Conservation (phyloP, 192 early-diverging fungal genomes). For the Entomortierella beljakovae region DNA sequence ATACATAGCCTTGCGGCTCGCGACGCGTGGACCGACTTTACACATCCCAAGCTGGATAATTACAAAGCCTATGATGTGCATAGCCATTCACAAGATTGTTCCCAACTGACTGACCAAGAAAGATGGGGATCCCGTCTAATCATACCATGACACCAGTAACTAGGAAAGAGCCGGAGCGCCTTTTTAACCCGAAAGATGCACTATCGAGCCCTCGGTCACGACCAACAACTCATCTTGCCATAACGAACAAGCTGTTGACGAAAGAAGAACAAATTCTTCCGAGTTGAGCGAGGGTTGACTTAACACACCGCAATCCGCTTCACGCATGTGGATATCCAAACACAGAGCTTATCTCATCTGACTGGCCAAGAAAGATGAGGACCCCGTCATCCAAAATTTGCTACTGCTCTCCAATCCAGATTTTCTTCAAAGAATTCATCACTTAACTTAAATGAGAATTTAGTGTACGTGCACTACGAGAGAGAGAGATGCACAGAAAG, state of each 20-base stretch:
- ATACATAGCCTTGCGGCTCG: neutral
- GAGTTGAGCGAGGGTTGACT: slow-evolving; percentile 16
- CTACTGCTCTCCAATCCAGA: slow-evolving; percentile 20
- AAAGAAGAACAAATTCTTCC: slow-evolving; percentile 15
- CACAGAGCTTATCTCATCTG: slow-evolving; percentile 12
- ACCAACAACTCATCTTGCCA: slow-evolving; percentile 26
- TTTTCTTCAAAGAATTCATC: slow-evolving; percentile 4
- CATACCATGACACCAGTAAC: slow-evolving; percentile 14
- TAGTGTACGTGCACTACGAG: slow-evolving; percentile 7
- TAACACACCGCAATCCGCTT: slow-evolving; percentile 19
- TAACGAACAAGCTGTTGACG: slow-evolving; percentile 9
- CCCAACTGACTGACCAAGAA: slow-evolving; percentile 25
- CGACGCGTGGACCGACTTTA: slow-evolving; percentile 13
- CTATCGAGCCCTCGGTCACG: slow-evolving; percentile 17
- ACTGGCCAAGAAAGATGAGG: slow-evolving; percentile 9
- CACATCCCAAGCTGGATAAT: slow-evolving; percentile 10
- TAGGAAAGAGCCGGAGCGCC: slow-evolving; percentile 16
- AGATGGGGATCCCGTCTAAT: slow-evolving; percentile 15
- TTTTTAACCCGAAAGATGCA: slow-evolving; percentile 16
- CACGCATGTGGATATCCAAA: slow-evolving; percentile 19
- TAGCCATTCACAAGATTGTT: slow-evolving; percentile 29
- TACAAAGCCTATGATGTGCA: slow-evolving; percentile 10
- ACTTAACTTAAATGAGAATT: slow-evolving; percentile 10
- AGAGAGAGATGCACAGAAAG: slow-evolving; percentile 4
- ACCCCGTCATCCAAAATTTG: slow-evolving; percentile 14